Base-by-base conservation (phyloP, 1,284 basidiomycete genomes). In the Papiliotrema laurentii region DNA sequence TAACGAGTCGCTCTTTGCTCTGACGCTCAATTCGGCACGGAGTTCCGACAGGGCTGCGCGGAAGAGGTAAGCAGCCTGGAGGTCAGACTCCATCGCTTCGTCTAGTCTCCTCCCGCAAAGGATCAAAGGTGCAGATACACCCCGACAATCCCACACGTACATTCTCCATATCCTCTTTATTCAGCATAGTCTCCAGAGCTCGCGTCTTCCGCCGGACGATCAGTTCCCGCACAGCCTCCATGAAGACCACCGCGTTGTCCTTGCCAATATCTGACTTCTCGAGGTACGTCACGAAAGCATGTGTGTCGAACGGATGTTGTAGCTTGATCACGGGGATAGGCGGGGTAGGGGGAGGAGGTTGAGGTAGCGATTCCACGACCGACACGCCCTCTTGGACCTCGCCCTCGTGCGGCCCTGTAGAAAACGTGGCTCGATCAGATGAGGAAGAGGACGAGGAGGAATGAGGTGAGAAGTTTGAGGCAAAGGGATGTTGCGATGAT, bases 21-120 rank as follows among this genome's bases (percentile, higher is more conserved):
- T 82, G 56, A 92, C 82, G 9, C 85, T 84, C 35, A 90, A 81
- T 64, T 97, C 94, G 4, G 89, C 87, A 16, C 91, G 82, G 36
- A 97, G 77, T 71, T 98, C 92, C 0, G 89, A 87, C 24, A 98
- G 72, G 0, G 94, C 96, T 10, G 96, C 94, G 46, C 85, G 83
- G 73, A 97, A 97, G 24, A 97, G 79, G 71, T 99, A 99, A 11
- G 91, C 90, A 83, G 94, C 87, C 90, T 94, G 59, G 25, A 31
- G 3, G n/a, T n/a, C n/a, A n/a, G n/a, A n/a, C n/a, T n/a, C n/a
- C n/a, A n/a, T n/a, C n/a, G n/a, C n/a, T n/a, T n/a, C n/a, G n/a
- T n/a, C n/a, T n/a, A n/a, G n/a, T n/a, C n/a, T n/a, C n/a, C n/a
- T n/a, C n/a, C n/a, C n/a, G n/a, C n/a, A n/a, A n/a, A n/a, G n/a